These are phyloP conservation scores for Berberis vulgaris DNA, from an alignment of 164 flowering plant species.

Conservation along the genomic window DNA sequence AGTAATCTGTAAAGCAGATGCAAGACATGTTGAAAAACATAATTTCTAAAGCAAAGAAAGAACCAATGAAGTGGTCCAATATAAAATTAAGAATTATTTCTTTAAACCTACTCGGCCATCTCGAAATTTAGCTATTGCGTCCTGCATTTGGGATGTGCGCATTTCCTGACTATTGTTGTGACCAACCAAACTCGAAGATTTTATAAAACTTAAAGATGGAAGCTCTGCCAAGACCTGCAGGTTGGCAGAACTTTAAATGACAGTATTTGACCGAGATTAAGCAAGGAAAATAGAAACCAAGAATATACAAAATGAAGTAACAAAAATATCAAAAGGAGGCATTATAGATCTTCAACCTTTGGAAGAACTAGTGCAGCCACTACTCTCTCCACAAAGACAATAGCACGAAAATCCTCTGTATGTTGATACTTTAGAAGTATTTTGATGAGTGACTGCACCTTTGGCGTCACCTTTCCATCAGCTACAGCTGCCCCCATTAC, in stretches of 20 bases:
- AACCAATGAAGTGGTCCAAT: neutral
- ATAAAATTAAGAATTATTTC: neutral
- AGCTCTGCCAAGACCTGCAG: conserved; percentile 91
- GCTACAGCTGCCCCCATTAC: conserved; percentile 98
- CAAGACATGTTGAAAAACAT: neutral
- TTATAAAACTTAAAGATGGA: conserved; percentile 81
- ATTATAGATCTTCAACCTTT: conserved; percentile 44
- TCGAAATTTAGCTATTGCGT: conserved; percentile 80
- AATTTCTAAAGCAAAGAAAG: neutral
- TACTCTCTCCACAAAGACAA: conserved; percentile 96
- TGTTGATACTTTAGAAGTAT: conserved; percentile 82
- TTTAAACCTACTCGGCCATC: conserved; percentile 84
- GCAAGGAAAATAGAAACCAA: neutral
- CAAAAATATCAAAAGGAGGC: neutral
- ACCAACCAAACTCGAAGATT: conserved; percentile 93
- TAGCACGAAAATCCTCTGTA: conserved; percentile 95
- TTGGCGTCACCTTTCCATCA: conserved; percentile 98
- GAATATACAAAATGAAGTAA: neutral
- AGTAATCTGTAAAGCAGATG: conserved; percentile 49
- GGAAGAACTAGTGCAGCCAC: conserved; percentile 98
- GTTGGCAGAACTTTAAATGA: conserved; percentile 7
- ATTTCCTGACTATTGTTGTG: conserved; percentile 98
- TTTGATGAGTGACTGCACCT: conserved; percentile 88
- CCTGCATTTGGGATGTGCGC: conserved; percentile 95
- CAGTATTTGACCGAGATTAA: neutral